Evolutionary conservation across 176 grass and related monocot species (phyloP).

Genomic region (Eleusine indica): DNA sequence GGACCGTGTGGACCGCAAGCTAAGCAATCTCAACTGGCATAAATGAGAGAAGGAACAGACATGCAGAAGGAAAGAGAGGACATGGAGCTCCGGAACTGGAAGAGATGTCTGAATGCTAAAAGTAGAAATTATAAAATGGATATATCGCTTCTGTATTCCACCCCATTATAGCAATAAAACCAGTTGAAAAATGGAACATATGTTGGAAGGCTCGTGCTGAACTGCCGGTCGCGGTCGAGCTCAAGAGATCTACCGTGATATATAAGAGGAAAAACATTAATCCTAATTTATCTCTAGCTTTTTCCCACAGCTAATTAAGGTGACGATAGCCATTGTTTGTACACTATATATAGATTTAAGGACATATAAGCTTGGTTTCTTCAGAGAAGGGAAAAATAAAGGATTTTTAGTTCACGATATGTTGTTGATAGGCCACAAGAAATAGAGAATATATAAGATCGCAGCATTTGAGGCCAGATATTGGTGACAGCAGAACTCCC

Average conservation of each 20-base stretch:
- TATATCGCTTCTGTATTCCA: constrained; percentile 13
- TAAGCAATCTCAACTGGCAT: background rate
- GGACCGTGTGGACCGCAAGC: background rate
- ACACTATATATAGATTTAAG: too few relatives aligned
- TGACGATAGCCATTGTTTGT: too few relatives aligned
- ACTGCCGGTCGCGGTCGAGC: background rate
- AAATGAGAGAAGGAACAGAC: background rate
- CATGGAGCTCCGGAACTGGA: background rate
- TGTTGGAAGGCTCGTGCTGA: background rate
- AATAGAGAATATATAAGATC: background rate
- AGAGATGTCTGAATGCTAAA: constrained; percentile 20
- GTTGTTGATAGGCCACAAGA: background rate
- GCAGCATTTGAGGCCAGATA: constrained; percentile 22
- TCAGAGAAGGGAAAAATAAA: background rate
- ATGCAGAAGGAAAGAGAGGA: constrained; percentile 1
- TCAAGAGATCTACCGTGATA: constrained; percentile 8
- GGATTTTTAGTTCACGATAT: background rate
- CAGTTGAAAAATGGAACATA: constrained; percentile 1
- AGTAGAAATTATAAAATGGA: constrained; percentile 6
- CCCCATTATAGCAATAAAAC: constrained; percentile 16
- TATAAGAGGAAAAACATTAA: background rate
- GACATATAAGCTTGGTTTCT: too few relatives aligned
- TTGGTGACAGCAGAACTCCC: background rate
- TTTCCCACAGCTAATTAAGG: background rate
- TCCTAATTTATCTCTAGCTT: background rate